Evolutionary conservation across 2,329 filamentous ascomycete genomes (phyloP).

Genomic region (Ceratocystis alfenasii): DNA sequence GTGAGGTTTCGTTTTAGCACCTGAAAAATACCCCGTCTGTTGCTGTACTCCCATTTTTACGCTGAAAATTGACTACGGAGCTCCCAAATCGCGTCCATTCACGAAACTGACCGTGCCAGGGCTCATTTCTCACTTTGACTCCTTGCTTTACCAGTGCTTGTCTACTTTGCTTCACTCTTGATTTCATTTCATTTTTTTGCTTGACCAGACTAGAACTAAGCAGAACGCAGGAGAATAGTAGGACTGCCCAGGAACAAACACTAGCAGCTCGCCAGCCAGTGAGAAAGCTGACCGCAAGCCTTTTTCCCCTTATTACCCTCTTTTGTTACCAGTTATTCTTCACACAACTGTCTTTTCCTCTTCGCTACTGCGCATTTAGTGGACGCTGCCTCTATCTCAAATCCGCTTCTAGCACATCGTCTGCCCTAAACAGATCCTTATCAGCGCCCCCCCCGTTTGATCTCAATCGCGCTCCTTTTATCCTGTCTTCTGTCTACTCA

Average conservation of each 20-base stretch:
- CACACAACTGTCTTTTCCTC: background rate
- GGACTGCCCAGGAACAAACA: too few relatives aligned
- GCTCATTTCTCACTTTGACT: slow-evolving; percentile 3
- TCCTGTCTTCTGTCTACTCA: background rate
- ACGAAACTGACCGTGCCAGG: slow-evolving; percentile 12
- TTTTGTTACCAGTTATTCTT: background rate
- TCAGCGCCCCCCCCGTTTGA: slow-evolving; percentile 6
- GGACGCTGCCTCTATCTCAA: background rate
- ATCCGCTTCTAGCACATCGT: background rate
- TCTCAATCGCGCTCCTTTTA: slow-evolving; percentile 15
- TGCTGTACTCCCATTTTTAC: background rate
- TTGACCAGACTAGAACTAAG: background rate
- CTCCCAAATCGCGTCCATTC: slow-evolving; percentile 13
- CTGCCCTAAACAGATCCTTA: slow-evolving; percentile 7
- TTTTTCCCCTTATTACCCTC: background rate
- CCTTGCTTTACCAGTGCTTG: slow-evolving; percentile 8
- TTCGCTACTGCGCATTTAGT: slow-evolving; percentile 1
- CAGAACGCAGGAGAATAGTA: too few relatives aligned
- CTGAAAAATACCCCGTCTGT: background rate
- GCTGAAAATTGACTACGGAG: background rate
- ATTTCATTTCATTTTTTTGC: background rate
- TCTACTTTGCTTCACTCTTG: background rate
- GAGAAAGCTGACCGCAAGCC: background rate
- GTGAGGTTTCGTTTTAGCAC: background rate
- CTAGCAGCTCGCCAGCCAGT: too few relatives aligned